A percentile compares a stretch with the other conserved stretches of the same genome.
Evolutionary conservation across 2,329 filamentous ascomycete genomes (phyloP).

Genomic region (Thielaviopsis cerberus): DNA sequence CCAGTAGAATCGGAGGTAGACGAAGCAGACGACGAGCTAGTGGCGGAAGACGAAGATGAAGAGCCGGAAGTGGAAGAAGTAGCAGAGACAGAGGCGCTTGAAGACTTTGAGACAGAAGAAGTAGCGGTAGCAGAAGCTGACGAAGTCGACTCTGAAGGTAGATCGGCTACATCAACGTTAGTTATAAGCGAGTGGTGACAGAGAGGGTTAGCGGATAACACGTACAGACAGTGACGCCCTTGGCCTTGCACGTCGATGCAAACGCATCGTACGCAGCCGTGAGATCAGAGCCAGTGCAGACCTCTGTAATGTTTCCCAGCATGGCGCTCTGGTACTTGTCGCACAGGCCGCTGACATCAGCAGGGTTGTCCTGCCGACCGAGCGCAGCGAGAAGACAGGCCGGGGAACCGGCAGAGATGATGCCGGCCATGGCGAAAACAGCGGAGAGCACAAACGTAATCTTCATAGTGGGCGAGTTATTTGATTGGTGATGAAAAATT

Average conservation of each 20-base stretch:
- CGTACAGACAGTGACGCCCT: conserved; percentile 6
- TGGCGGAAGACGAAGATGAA: background rate
- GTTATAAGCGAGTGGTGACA: background rate
- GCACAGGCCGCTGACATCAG: conserved; percentile 10
- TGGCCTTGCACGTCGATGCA: conserved; percentile 8
- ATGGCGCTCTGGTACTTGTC: conserved; percentile 10
- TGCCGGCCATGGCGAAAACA: conserved; percentile 6
- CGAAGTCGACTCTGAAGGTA: background rate
- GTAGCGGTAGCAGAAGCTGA: background rate
- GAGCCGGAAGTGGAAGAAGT: background rate
- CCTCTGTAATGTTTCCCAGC: conserved; percentile 11
- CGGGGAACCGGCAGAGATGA: conserved; percentile 4
- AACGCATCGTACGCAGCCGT: conserved; percentile 11
- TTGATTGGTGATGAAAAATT: background rate
- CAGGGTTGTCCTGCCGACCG: conserved; percentile 9
- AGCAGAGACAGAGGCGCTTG: background rate
- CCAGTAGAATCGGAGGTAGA: background rate
- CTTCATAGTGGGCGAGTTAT: conserved; percentile 3
- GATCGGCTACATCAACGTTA: background rate
- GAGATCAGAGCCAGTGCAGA: conserved; percentile 5
- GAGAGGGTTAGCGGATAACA: background rate
- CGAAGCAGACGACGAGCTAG: background rate
- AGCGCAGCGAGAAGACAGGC: conserved; percentile 13
- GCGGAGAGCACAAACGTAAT: conserved; percentile 7
- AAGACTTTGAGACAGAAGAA: background rate